Conservation (phyloP, 192 early-diverging fungal genomes). For the Coemansia sp. region DNA sequence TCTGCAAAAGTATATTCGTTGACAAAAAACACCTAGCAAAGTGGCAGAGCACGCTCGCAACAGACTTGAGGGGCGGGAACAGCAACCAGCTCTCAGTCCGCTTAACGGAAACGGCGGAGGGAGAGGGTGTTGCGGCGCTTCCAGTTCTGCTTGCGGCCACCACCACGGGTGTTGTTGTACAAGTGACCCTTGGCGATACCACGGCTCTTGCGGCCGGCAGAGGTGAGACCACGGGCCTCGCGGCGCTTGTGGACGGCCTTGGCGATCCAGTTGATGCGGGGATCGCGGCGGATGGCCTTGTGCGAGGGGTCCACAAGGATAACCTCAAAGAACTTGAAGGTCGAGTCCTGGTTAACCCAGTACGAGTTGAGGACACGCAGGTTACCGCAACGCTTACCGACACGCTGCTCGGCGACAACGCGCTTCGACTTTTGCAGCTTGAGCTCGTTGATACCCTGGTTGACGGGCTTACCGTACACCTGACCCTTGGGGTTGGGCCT, state of each 20-base stretch:
- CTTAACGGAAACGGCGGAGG: slow-evolving; percentile 91
- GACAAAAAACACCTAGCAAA: slow-evolving; percentile 7
- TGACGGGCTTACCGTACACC: slow-evolving; percentile 97
- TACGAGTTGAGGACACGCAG: slow-evolving; percentile 99
- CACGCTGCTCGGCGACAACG: slow-evolving; percentile 96
- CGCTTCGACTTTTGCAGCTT: slow-evolving; percentile 97
- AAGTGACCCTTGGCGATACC: slow-evolving; percentile 96
- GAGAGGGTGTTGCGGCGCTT: slow-evolving; percentile 94
- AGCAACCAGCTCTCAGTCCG: slow-evolving; percentile 13
- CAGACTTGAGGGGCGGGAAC: neutral
- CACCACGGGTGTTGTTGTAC: slow-evolving; percentile 96
- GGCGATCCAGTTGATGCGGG: slow-evolving; percentile 99
- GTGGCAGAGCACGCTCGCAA: neutral
- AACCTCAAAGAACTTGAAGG: slow-evolving; percentile 99
- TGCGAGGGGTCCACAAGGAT: slow-evolving; percentile 97
- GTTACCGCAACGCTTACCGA: slow-evolving; percentile 95
- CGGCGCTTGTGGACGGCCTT: slow-evolving; percentile 98
- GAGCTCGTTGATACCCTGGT: slow-evolving; percentile 98
- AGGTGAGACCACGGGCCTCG: slow-evolving; percentile 96
- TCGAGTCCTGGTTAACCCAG: slow-evolving; percentile 99
- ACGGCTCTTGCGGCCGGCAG: slow-evolving; percentile 96
- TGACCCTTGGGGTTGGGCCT: slow-evolving; percentile 96
- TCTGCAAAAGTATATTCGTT: neutral
- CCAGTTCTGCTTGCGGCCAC: slow-evolving; percentile 93
- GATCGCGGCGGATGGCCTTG: slow-evolving; percentile 98